These are phyloP conservation scores for Candida sithepensis DNA, from an alignment of 805 yeast species.

Conservation along the genomic window DNA sequence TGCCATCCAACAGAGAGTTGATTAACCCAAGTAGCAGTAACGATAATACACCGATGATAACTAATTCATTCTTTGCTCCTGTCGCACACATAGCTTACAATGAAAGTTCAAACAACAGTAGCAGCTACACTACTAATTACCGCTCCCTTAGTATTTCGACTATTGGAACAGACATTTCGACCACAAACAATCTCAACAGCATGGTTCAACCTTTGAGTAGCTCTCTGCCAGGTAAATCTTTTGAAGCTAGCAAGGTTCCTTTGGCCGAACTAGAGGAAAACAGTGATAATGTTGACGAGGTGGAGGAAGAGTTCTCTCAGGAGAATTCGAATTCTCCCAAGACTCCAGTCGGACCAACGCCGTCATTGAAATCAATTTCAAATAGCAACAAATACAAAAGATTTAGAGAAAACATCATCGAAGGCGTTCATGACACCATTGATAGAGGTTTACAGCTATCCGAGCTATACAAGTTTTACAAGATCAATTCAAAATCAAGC, in stretches of 20 bases:
- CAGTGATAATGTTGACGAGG: neutral
- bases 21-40: neutral
- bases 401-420: slow-evolving; percentile 14
- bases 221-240: neutral
- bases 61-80: neutral
- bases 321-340: neutral
- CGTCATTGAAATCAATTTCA: slow-evolving; percentile 12
- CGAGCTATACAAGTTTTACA: slow-evolving; percentile 15
- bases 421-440: slow-evolving; percentile 17
- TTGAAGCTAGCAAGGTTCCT: neutral
- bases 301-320: neutral
- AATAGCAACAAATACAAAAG: slow-evolving; percentile 14
- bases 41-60: neutral
- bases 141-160: neutral
- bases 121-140: neutral
- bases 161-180: neutral
- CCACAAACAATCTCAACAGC: neutral
- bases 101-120: neutral
- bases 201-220: neutral
- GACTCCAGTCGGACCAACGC: neutral
- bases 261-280: neutral
- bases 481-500: slow-evolving; percentile 15
- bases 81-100: neutral
- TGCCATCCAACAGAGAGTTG: neutral
- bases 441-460: slow-evolving; percentile 10